Evolutionary conservation across 768 basidiomycete genomes (phyloP).

Genomic region (Tulasnella sp.): DNA sequence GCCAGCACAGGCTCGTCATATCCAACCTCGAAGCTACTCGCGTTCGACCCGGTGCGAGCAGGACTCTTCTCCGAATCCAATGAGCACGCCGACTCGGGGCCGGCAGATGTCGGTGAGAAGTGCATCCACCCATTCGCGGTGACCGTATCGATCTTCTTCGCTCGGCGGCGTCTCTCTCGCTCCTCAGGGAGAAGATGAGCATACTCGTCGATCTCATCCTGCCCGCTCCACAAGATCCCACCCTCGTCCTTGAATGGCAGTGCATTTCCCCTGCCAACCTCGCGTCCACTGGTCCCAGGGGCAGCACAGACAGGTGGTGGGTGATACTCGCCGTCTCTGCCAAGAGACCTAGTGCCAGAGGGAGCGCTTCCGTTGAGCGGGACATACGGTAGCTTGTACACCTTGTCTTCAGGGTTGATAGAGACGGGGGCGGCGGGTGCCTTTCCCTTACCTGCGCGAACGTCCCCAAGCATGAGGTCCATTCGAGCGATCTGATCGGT

Average conservation of each 20-base stretch:
- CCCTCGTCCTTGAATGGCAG: slow-evolving; percentile 13
- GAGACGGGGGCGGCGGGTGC: neutral
- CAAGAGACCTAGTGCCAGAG: slow-evolving; percentile 7
- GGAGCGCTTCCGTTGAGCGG: slow-evolving; percentile 16
- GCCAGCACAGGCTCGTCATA: slow-evolving; percentile 14
- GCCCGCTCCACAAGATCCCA: slow-evolving; percentile 7
- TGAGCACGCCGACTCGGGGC: neutral
- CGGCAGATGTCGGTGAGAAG: neutral
- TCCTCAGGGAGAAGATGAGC: neutral
- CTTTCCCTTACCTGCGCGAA: slow-evolving; percentile 8
- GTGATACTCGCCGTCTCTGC: slow-evolving; percentile 6
- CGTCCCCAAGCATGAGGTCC: slow-evolving; percentile 8
- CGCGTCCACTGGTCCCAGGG: neutral
- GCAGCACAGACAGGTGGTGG: slow-evolving; percentile 1
- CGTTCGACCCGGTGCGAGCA: neutral
- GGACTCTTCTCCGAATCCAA: neutral
- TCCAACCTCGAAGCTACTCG: slow-evolving; percentile 7
- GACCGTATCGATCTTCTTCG: neutral
- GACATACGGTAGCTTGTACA: slow-evolving; percentile 12
- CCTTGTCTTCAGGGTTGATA: neutral
- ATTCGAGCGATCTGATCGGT: slow-evolving; percentile 9
- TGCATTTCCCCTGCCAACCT: slow-evolving; percentile 2
- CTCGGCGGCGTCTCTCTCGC: neutral
- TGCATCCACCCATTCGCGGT: slow-evolving; percentile 3
- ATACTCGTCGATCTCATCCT: slow-evolving; percentile 15